Evolutionary conservation across 2,329 filamentous ascomycete species (phyloP).

Genomic region (Thermomyces lanuginosus): DNA sequence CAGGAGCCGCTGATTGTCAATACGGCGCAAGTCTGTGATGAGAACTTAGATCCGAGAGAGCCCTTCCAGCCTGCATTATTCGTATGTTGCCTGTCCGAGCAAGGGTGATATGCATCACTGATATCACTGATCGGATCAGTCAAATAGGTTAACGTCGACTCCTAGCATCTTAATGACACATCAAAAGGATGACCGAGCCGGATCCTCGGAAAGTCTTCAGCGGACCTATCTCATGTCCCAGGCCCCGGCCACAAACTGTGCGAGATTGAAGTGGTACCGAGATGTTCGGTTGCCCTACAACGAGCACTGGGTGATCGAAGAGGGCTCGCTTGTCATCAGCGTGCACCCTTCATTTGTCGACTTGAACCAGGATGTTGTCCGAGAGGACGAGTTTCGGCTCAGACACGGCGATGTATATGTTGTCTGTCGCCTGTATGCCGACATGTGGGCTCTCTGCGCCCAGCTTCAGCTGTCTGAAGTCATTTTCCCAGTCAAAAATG

Average conservation of each 20-base stretch:
- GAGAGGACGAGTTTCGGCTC: conserved; percentile 15
- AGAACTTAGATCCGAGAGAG: conserved; percentile 1
- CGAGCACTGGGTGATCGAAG: conserved; percentile 14
- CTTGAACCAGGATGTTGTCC: conserved; percentile 7
- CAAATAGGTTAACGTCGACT: too few relatives aligned
- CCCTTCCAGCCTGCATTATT: conserved; percentile 4
- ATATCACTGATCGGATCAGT: conserved; percentile 2
- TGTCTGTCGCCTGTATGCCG: conserved; percentile 17
- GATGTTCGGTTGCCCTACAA: conserved; percentile 12
- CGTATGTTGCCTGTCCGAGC: conserved; percentile 3
- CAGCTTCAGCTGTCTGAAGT: conserved; percentile 11
- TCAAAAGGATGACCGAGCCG: too few relatives aligned
- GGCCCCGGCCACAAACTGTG: conserved; percentile 8
- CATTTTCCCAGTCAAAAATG: conserved; percentile 3
- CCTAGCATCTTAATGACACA: too few relatives aligned
- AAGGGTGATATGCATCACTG: neutral
- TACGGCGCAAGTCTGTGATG: conserved; percentile 4
- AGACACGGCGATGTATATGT: conserved; percentile 15
- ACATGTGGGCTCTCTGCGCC: conserved; percentile 20
- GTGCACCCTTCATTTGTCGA: conserved; percentile 12
- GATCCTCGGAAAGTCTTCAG: conserved; percentile 4
- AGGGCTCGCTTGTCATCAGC: conserved; percentile 16
- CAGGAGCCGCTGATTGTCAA: conserved; percentile 8
- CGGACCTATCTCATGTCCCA: conserved; percentile 8
- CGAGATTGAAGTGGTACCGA: conserved; percentile 11